These are phyloP conservation scores for Zychaea mexicana DNA, from an alignment of 371 early-diverging fungal genomes.

Conservation along the genomic window DNA sequence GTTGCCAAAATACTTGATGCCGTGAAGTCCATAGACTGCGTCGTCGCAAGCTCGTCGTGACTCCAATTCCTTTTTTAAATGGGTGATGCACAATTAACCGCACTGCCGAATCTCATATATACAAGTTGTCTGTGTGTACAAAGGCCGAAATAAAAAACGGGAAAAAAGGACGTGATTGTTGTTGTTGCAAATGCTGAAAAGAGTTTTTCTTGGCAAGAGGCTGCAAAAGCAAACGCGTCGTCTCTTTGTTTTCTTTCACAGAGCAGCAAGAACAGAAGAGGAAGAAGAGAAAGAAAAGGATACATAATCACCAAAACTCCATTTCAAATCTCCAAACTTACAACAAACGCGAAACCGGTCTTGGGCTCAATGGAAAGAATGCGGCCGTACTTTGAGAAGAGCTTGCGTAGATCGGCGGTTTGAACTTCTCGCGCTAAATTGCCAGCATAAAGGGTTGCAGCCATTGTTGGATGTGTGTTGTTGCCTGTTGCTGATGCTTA, in stretches of 20 bases:
- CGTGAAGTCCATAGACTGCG: conserved; percentile 1
- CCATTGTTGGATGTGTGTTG: not conserved
- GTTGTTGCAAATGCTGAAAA: too few relatives aligned
- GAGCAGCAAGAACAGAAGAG: not conserved
- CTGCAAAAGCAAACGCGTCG: not conserved
- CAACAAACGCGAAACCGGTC: conserved; percentile 1
- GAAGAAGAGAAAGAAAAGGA: not conserved
- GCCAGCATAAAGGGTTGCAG: not conserved
- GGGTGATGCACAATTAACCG: not conserved
- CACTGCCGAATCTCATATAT: not conserved
- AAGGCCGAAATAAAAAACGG: too few relatives aligned
- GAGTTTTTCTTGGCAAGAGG: too few relatives aligned
- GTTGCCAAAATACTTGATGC: not conserved
- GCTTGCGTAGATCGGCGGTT: not conserved
- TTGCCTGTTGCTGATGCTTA: not conserved
- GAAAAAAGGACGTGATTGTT: too few relatives aligned
- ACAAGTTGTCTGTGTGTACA: not conserved
- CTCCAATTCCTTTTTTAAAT: not conserved
- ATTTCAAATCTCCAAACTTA: not conserved
- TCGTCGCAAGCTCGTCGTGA: not conserved
- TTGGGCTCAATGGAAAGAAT: conserved; percentile 1
- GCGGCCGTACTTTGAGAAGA: not conserved
- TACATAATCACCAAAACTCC: not conserved
- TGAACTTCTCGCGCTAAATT: not conserved
- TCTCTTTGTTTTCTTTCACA: not conserved